These are phyloP conservation scores for Malus fusca DNA, from an alignment of 306 rosid genomes.

Conservation along the genomic window DNA sequence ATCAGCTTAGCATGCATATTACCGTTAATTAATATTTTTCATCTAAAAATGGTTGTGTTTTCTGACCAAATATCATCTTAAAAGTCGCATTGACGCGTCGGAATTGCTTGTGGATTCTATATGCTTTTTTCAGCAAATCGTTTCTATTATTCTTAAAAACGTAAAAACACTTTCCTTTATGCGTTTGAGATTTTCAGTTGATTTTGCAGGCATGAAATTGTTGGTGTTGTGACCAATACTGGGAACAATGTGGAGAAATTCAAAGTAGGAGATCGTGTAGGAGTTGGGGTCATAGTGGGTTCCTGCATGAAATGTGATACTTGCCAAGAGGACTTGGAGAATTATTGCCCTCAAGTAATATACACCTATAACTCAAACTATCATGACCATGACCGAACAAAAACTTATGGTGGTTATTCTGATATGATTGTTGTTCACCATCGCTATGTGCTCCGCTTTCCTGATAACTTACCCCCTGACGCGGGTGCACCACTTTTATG, in stretches of 20 bases:
- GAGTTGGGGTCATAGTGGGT: constrained; percentile 82
- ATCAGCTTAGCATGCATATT: background rate
- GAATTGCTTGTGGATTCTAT: background rate
- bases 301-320: constrained; percentile 65
- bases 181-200: background rate
- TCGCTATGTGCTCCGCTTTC: constrained; percentile 58
- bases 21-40: background rate
- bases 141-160: too few relatives aligned
- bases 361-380: constrained; percentile 51
- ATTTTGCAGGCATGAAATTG: constrained; percentile 74
- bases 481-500: constrained; percentile 85
- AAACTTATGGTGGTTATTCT: constrained; percentile 78
- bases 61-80: background rate
- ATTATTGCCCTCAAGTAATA: constrained; percentile 50
- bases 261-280: constrained; percentile 72
- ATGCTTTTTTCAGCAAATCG: too few relatives aligned
- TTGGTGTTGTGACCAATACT: constrained; percentile 54
- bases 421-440: constrained; percentile 63
- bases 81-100: background rate
- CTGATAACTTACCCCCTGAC: constrained; percentile 66
- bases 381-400: constrained; percentile 46
- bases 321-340: constrained; percentile 74
- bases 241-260: constrained; percentile 66
- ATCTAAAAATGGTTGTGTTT: background rate
- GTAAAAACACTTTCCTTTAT: background rate